phyloP scores from a whole-genome alignment of 2,329 filamentous ascomycete genomes.

The Talaromyces amestolkiae region DNA sequence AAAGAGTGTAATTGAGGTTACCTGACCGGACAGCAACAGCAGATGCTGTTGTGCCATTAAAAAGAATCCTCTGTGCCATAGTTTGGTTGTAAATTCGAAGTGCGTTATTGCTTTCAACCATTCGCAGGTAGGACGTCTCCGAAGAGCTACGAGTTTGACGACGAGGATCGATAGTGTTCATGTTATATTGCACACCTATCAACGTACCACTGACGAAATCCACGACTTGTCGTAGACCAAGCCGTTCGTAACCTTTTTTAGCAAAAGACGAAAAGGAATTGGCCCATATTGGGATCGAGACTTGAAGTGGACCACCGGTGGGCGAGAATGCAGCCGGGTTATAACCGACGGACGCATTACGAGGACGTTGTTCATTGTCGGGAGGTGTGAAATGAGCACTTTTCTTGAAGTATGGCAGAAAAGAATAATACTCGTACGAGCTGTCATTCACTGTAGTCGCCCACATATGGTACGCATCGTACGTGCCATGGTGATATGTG shows the following conservation, averaged over 20 bases:
- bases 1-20: background rate
- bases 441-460: too few relatives aligned
- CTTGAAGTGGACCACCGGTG: slow-evolving; percentile 54
- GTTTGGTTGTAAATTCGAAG: background rate
- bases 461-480: too few relatives aligned
- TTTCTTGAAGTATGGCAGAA: too few relatives aligned
- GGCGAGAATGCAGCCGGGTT: slow-evolving; percentile 32
- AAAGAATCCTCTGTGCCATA: background rate
- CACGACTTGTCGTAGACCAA: slow-evolving; percentile 35
- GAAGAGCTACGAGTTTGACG: background rate
- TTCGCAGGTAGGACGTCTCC: background rate
- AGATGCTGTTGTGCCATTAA: background rate
- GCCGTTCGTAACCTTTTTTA: slow-evolving; percentile 36
- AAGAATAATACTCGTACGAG: too few relatives aligned
- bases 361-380: too few relatives aligned
- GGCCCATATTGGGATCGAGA: slow-evolving; percentile 43
- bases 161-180: slow-evolving; percentile 46
- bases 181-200: slow-evolving; percentile 35
- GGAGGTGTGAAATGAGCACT: too few relatives aligned
- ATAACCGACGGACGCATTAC: slow-evolving; percentile 21
- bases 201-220: slow-evolving; percentile 46
- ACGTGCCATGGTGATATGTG: too few relatives aligned
- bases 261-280: slow-evolving; percentile 41
- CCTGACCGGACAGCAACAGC: too few relatives aligned
- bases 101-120: background rate